Evolutionary conservation across 169 alveolate genomes (phyloP).

Genomic region (Cryptosporidium felis): DNA sequence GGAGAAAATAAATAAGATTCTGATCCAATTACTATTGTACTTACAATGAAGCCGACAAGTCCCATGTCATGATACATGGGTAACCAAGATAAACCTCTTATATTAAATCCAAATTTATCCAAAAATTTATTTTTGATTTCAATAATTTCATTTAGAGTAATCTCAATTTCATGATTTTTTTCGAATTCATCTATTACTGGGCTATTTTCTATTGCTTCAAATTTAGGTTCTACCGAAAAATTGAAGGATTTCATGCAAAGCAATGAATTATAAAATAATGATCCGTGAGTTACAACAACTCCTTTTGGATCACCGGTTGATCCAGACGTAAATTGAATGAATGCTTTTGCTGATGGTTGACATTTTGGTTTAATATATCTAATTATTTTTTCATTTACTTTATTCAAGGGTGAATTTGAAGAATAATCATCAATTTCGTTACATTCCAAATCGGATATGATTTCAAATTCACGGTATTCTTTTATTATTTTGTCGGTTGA

Average conservation of each 20-base stretch:
- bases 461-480: conserved; percentile 1
- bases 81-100: conserved; percentile 77
- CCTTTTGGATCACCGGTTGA: conserved; percentile 79
- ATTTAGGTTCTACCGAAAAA: conserved; percentile 71
- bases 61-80: conserved; percentile 83
- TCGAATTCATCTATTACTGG: background rate
- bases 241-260: conserved; percentile 75
- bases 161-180: no score
- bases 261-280: conserved; percentile 75
- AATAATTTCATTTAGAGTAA: background rate
- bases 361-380: conserved; percentile 36
- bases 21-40: conserved; percentile 71
- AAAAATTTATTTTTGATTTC: conserved; percentile 15
- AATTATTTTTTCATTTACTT: background rate
- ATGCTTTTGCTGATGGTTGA: conserved; percentile 25
- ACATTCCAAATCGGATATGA: background rate
- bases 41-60: conserved; percentile 72
- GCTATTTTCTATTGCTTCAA: background rate
- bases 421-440: background rate
- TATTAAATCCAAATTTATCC: conserved; percentile 66
- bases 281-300: conserved; percentile 78
- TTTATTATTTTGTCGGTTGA: conserved; percentile 53
- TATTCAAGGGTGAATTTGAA: no score
- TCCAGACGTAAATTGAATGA: conserved; percentile 80
- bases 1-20: conserved; percentile 70